Evolutionary conservation across 208 protist genomes (phyloP).

Genomic region (Novymonas esmeraldas): DNA sequence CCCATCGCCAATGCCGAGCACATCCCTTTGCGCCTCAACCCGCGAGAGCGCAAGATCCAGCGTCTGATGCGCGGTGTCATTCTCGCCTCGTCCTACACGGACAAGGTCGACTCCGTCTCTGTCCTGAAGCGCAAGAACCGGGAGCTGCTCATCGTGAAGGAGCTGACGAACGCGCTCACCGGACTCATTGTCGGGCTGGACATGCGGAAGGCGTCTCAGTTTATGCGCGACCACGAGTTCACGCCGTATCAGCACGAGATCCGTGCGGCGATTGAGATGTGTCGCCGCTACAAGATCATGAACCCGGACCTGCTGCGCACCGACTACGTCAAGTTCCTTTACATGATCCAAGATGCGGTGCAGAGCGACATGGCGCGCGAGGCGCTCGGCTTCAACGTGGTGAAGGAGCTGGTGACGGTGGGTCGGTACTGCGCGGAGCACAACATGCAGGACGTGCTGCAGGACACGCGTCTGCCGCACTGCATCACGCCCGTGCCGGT

Average conservation of each 20-base stretch:
- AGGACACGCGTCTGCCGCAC: slow-evolving; percentile 71
- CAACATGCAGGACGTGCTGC: slow-evolving; percentile 62
- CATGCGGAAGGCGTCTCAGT: slow-evolving; percentile 53
- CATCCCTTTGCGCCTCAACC: slow-evolving; percentile 87
- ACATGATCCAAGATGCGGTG: slow-evolving; percentile 91
- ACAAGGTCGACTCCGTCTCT: slow-evolving; percentile 83
- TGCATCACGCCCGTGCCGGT: slow-evolving; percentile 92
- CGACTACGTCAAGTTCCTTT: slow-evolving; percentile 94
- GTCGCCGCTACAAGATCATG: slow-evolving; percentile 94
- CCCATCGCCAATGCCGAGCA: slow-evolving; percentile 79
- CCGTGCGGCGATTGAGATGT: slow-evolving; percentile 77
- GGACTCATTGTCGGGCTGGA: slow-evolving; percentile 85
- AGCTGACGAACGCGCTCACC: slow-evolving; percentile 83
- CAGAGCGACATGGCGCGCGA: slow-evolving; percentile 72
- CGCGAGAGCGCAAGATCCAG: slow-evolving; percentile 85
- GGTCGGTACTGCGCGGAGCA: slow-evolving; percentile 58
- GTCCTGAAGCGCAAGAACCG: slow-evolving; percentile 64
- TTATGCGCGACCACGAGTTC: slow-evolving; percentile 72
- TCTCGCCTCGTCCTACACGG: slow-evolving; percentile 90
- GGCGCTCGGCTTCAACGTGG: slow-evolving; percentile 77
- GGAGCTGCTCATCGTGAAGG: slow-evolving; percentile 67
- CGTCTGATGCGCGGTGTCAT: slow-evolving; percentile 89
- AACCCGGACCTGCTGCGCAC: slow-evolving; percentile 94
- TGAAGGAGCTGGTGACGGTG: slow-evolving; percentile 81
- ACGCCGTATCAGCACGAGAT: slow-evolving; percentile 71